Evolutionary conservation across 1,284 basidiomycete species (phyloP), one percentile per base, ranked within the genome.

Genomic region (Fomitopsis palustris): DNA sequence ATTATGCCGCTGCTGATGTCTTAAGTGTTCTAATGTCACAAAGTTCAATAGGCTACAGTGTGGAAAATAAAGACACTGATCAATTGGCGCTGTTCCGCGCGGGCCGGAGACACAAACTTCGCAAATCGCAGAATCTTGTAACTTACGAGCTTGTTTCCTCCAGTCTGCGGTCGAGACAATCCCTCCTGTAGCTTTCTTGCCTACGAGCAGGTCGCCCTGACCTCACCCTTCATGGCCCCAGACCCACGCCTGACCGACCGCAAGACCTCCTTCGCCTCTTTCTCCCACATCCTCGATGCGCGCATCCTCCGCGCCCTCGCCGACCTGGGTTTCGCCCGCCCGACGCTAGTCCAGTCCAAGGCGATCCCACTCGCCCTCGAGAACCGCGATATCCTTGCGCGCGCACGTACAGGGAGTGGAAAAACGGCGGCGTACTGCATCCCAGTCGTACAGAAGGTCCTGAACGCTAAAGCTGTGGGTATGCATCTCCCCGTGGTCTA

Each of bases 391-490:
- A 92, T 99, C 56, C 84, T 99, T 25, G 96, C 96, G 5, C 83
- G 94, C 35, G 96, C 97, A 3, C 84, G 93, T 38, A 99, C 97
- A 1, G 97, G 97, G 14, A 95, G 92, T 60, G 97, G 97, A 51
- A 99, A 99, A 80, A 99, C 97, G 0, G 92, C 93, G 1, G 95
- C 97, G 3, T 99, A 99, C 73, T 94, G 89, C 63, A 83, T 99
- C 4, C 96, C 97, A 0, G 75, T 96, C 17, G 78, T 95, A 0
- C 96, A 99, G 72, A 96, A 94, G 72, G 88, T 99, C 33, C 70
- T 99, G 55, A 85, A 82, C 63, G 82, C 83, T 4, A 96, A 96
- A 82, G 78, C 77, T 71, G 92, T 91, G 74, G 77, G 88, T 86
- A 65, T 68, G 72, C 64, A 59, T 62, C 41, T 37, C n/a, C 14